These are phyloP conservation scores for Phytophthora parvispora DNA, from an alignment of 352 stramenopile species.

Conservation along the genomic window DNA sequence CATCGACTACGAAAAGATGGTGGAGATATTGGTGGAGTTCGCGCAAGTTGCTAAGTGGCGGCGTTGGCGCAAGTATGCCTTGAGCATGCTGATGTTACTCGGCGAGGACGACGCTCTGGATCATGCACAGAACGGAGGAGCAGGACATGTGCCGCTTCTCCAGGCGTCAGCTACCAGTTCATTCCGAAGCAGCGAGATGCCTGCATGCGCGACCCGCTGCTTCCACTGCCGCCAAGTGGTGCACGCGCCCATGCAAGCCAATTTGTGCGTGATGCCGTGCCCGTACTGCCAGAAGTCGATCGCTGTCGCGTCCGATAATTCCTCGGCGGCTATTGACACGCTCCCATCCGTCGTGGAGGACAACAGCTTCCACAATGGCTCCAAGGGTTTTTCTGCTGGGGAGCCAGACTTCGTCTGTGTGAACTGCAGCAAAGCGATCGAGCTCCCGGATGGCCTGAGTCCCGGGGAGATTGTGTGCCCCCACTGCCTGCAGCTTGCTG, in stretches of 20 bases:
- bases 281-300: conserved; percentile 57
- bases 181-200: conserved; percentile 24
- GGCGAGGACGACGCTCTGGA: conserved; percentile 57
- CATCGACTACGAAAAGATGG: conserved; percentile 50
- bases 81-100: conserved; percentile 56
- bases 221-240: conserved; percentile 70
- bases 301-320: conserved; percentile 41
- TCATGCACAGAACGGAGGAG: conserved; percentile 26
- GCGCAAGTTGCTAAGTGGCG: conserved; percentile 41
- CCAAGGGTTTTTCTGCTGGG: conserved; percentile 5
- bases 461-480: conserved; percentile 72
- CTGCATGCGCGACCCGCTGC: conserved; percentile 52
- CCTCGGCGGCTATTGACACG: conserved; percentile 32
- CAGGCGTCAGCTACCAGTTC: conserved; percentile 23
- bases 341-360: conserved; percentile 42
- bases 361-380: conserved; percentile 5
- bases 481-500: conserved; percentile 69
- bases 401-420: conserved; percentile 55
- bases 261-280: conserved; percentile 45
- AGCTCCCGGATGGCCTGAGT: conserved; percentile 53
- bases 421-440: conserved; percentile 66
- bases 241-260: conserved; percentile 39
- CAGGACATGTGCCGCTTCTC: conserved; percentile 20
- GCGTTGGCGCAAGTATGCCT: conserved; percentile 44
- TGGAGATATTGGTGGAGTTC: conserved; percentile 50